phyloP scores from a whole-genome alignment of 176 grass and related monocot genomes.

The Zoysia pacifica region DNA sequence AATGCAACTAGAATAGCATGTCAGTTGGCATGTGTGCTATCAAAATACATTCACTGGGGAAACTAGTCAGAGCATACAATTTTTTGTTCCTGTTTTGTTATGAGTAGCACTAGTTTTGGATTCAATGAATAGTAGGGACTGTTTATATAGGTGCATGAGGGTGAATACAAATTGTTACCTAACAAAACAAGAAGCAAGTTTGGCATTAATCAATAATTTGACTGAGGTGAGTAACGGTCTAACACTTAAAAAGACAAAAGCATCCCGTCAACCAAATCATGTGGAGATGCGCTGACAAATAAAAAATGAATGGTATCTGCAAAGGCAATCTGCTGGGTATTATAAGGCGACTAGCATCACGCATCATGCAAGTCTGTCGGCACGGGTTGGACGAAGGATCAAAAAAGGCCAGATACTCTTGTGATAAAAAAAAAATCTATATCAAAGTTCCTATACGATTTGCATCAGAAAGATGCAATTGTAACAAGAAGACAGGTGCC shows the following conservation, averaged over 20 bases:
- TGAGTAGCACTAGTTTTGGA: too few relatives aligned
- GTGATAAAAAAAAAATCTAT: neutral
- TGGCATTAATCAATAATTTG: constrained; percentile 18
- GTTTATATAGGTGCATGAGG: too few relatives aligned
- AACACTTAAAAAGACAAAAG: neutral
- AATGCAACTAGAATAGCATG: constrained; percentile 13
- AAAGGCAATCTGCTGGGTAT: constrained; percentile 13
- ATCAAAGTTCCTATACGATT: neutral
- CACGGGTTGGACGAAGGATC: constrained; percentile 6
- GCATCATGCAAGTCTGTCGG: neutral
- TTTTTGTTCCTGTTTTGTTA: too few relatives aligned
- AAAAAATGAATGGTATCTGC: constrained; percentile 10
- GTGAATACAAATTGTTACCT: too few relatives aligned
- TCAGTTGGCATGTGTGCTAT: neutral
- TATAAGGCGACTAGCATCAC: neutral
- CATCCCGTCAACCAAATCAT: constrained; percentile 24
- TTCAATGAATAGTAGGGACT: too few relatives aligned
- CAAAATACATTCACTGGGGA: neutral
- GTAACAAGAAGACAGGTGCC: neutral
- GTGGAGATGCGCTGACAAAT: neutral
- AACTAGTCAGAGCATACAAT: neutral
- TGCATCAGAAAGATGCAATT: neutral
- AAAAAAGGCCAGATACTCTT: neutral
- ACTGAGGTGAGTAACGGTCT: neutral
- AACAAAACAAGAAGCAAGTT: neutral